Evolutionary conservation across 2,329 filamentous ascomycete genomes (phyloP), one percentile per base, ranked within the genome.

Genomic region (Trichophyton schoenleinii): DNA sequence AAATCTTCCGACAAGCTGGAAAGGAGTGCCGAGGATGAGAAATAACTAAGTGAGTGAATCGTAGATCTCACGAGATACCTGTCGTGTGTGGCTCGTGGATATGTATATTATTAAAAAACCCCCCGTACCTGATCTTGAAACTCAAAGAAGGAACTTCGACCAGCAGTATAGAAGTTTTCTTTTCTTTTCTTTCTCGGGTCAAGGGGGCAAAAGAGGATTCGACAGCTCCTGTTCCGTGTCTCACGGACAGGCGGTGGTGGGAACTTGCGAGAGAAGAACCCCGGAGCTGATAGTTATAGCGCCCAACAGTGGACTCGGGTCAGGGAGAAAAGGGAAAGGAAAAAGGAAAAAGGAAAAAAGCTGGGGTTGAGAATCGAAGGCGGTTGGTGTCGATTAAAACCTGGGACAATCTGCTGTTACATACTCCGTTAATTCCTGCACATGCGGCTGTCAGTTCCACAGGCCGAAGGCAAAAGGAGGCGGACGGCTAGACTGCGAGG

Each of bases 371-470:
- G 52, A 36, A 55, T 38, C 31, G n/a, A 31, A 55, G 52, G 34
- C 34, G 28, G 52, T 55, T 36, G 52, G 52, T 55, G 52, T 55
- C 28, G 52, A 55, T 55, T 55, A 28, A 36, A 55, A 55, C 52
- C 52, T 55, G 52, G 52, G 52, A 36, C 52, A 34, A 15, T 55
- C 34, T 15, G 34, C 36, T 20, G 55, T 58, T 58, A 58, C 55
- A 58, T 58, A 55, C 52, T 38, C 34, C 34, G 34, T 38, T 38
- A 38, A 9, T 38, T 38, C 34, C 34, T 55, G 28, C n/a, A 28
- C 25, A 44, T 58, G 55, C 55, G 55, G 55, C 55, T 58, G 55
- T 44, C 55, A 58, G 41, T 58, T 58, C 55, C 55, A 58, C 55
- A 41, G 36, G 41, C 34, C 34, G 34, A 38, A 38, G 34, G 34